Evolutionary conservation across 2,329 filamentous ascomycete species (phyloP).

Genomic region (Neurospora crassa): DNA sequence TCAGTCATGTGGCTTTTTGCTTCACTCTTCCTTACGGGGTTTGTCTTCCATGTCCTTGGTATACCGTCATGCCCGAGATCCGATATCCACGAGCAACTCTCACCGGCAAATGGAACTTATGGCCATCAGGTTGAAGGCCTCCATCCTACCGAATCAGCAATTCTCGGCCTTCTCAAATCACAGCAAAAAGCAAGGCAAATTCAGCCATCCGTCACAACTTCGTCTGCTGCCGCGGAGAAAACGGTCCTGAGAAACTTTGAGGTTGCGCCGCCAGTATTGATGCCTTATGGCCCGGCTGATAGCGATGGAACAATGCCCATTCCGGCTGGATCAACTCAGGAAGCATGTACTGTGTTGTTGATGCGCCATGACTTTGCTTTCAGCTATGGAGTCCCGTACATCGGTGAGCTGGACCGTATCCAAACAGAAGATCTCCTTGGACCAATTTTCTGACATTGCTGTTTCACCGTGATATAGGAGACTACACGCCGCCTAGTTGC

Average conservation of each 20-base stretch:
- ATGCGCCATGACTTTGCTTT: conserved; percentile 63
- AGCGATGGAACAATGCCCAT: conserved; percentile 25
- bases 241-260: conserved; percentile 54
- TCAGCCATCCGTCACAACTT: neutral
- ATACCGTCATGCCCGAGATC: neutral
- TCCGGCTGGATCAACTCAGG: conserved; percentile 17
- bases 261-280: conserved; percentile 56
- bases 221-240: conserved; percentile 12
- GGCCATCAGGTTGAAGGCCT: neutral
- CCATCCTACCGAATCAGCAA: neutral
- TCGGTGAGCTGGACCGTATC: conserved; percentile 41
- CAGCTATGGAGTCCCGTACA: conserved; percentile 65
- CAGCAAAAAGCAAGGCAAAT: neutral
- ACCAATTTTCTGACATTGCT: neutral
- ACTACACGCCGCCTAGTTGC: conserved; percentile 58
- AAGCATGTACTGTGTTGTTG: conserved; percentile 44
- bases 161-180: neutral
- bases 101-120: neutral
- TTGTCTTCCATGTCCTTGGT: neutral
- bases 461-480: conserved; percentile 29
- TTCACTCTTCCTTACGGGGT: neutral
- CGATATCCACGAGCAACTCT: neutral
- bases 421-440: neutral
- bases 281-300: conserved; percentile 31
- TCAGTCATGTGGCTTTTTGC: neutral